A percentile compares a stretch with the other conserved stretches of the same genome.
These are phyloP conservation scores for Phymatotrichopsis omnivora DNA, from an alignment of 2,329 filamentous ascomycete species.

Conservation along the genomic window DNA sequence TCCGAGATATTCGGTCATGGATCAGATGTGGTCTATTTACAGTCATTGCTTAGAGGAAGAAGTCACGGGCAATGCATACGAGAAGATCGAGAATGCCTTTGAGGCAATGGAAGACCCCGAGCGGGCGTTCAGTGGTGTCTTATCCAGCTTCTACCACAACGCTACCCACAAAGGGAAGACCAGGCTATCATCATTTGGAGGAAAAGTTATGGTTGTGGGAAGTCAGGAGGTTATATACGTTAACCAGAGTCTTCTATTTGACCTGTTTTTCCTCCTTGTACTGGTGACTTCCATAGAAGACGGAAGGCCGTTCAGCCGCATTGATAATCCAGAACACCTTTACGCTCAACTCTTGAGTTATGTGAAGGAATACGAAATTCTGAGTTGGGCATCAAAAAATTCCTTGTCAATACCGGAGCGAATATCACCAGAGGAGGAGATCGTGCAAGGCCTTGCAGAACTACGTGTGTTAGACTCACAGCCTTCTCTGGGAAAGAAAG, in stretches of 20 bases:
- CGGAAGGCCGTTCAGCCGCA: conserved; percentile 48
- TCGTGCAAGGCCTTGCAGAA: conserved; percentile 24
- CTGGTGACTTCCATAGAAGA: conserved; percentile 74
- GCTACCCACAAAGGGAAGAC: conserved; percentile 37
- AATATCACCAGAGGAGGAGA: conserved; percentile 34
- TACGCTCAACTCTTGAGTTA: conserved; percentile 60
- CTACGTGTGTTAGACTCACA: conserved; percentile 21
- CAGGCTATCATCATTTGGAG: conserved; percentile 62
- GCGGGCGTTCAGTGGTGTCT: conserved; percentile 45
- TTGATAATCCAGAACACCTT: conserved; percentile 51
- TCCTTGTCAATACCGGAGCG: conserved; percentile 37
- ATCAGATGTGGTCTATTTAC: conserved; percentile 68
- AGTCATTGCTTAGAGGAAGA: conserved; percentile 68
- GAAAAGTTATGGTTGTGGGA: conserved; percentile 61
- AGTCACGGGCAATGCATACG: conserved; percentile 67
- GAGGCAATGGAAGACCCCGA: conserved; percentile 35
- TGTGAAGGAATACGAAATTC: conserved; percentile 63
- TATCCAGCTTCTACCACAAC: conserved; percentile 41
- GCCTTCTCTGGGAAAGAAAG: conserved; percentile 23
- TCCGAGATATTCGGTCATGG: conserved; percentile 56
- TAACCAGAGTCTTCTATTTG: conserved; percentile 65
- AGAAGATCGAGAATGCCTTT: conserved; percentile 27
- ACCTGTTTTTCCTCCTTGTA: conserved; percentile 69
- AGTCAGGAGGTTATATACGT: conserved; percentile 68
- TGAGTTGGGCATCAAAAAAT: conserved; percentile 56